Base-by-base conservation (phyloP, 495 filamentous ascomycete species). In the Hypoxylon cercidicola region DNA sequence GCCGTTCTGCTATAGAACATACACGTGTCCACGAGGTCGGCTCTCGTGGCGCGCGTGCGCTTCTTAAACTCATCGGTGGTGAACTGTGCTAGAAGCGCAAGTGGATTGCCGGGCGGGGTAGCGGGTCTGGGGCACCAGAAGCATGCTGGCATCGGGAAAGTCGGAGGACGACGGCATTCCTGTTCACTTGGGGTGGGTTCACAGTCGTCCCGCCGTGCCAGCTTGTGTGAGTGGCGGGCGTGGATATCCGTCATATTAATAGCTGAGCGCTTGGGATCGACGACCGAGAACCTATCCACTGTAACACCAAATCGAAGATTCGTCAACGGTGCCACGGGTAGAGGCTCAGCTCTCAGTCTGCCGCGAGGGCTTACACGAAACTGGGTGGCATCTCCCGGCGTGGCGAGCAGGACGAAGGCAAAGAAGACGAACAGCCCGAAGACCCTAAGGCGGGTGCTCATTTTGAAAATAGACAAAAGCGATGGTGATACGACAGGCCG, bases 11-110 rank as follows among this genome's bases (percentile, higher is more conserved):
- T 37, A 9, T 37, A 37, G 10, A 37, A 37, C 34, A 37, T 37
- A n/a, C 34, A 37, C 34, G 34, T 37, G 13, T 37, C 34, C 13
- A 37, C 34, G 10, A 37, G 34, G 34, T 37, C 34, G 34, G 34
- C 34, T 3, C 34, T 3, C 34, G 34, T 37, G 34, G 34, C 34
- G 34, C 34, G 34, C 34, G 34, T 37, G 10, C 34, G 34, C 34
- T 37, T 37, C 34, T 37, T 37, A n/a, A 37, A 37, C 34, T 37
- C 34, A 3, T 37, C 34, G 34, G 34, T 37, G 34, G 34, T 37
- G 34, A 37, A 37, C 10, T n/a, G 9, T 11, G 34, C 34, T n/a
- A 37, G 34, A 37, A 37, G 34, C 13, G 3, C 2, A 2, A 4
- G 3, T 37, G 34, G 4, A 9, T 37, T n/a, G 10, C 34, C 34